Conservation (phyloP, 2,329 filamentous ascomycete species). For the Ceratocystis eucalypticola region DNA sequence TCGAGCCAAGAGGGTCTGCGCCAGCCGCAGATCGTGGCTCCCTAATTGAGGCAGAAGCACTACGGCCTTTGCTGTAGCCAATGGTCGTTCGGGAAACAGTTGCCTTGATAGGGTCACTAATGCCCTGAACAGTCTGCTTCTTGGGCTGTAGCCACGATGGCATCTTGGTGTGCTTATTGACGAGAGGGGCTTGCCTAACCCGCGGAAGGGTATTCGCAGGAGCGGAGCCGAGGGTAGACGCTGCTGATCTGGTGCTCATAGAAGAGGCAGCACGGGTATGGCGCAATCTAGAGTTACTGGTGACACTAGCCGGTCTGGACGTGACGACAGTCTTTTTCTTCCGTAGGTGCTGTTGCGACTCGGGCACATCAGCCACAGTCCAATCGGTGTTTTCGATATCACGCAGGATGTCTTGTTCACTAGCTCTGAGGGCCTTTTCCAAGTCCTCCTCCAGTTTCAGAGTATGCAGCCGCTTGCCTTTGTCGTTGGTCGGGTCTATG, state of each 20-base stretch:
- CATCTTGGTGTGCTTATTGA: constrained; percentile 7
- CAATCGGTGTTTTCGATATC: constrained; percentile 51
- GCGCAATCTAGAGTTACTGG: constrained; percentile 11
- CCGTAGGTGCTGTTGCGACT: constrained; percentile 25
- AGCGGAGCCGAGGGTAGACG: constrained; percentile 4
- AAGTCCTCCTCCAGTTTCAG: constrained; percentile 44
- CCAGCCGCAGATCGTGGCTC: background rate
- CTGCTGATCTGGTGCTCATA: constrained; percentile 14
- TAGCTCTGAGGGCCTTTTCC: constrained; percentile 38
- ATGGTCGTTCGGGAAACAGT: constrained; percentile 67
- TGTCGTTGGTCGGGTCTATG: constrained; percentile 50
- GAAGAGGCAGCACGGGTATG: constrained; percentile 14
- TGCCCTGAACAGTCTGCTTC: constrained; percentile 8
- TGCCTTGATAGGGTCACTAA: constrained; percentile 17
- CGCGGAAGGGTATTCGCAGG: constrained; percentile 33
- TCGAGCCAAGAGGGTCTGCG: background rate
- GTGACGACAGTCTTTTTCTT: background rate
- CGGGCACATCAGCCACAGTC: constrained; percentile 42
- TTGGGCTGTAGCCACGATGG: constrained; percentile 18
- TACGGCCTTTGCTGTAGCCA: constrained; percentile 69
- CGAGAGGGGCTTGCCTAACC: constrained; percentile 1
- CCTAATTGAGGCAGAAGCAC: constrained; percentile 27
- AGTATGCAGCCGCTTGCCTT: constrained; percentile 50
- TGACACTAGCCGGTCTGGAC: constrained; percentile 19
- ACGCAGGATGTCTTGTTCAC: constrained; percentile 54